A percentile compares a stretch with the other conserved stretches of the same genome.
phyloP scores from a whole-genome alignment of 495 filamentous ascomycete species.

The Parathielavia appendiculata region DNA sequence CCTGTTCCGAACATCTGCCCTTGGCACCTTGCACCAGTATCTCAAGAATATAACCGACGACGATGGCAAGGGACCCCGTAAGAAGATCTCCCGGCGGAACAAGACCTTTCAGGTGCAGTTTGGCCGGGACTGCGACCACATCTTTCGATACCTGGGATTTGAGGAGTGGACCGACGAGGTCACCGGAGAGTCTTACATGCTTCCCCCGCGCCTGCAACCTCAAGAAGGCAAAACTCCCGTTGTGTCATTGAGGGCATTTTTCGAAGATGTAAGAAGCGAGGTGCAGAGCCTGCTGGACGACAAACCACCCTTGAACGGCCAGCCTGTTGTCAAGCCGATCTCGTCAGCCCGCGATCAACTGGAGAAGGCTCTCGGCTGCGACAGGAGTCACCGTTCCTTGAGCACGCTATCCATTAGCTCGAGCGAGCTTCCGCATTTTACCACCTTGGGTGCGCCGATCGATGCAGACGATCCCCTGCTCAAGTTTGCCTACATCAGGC shows the following conservation, averaged over 20 bases:
- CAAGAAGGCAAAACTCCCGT: slow-evolving; percentile 24
- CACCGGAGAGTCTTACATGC: slow-evolving; percentile 23
- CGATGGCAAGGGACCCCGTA: slow-evolving; percentile 33
- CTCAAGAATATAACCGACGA: slow-evolving; percentile 55
- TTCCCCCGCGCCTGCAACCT: slow-evolving; percentile 22
- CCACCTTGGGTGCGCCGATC: slow-evolving; percentile 20
- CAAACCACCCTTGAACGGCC: slow-evolving; percentile 8
- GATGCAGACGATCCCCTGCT: slow-evolving; percentile 24
- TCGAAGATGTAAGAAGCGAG: slow-evolving; percentile 34
- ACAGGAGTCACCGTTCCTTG: slow-evolving; percentile 3
- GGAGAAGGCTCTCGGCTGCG: slow-evolving; percentile 21
- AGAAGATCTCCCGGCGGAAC: slow-evolving; percentile 60
- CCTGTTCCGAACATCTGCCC: slow-evolving; percentile 45
- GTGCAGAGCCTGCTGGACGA: slow-evolving; percentile 30
- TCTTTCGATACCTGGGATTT: slow-evolving; percentile 64
- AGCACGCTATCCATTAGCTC: neutral
- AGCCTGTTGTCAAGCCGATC: slow-evolving; percentile 20
- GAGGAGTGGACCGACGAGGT: slow-evolving; percentile 28
- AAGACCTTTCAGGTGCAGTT: slow-evolving; percentile 68
- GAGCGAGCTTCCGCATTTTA: slow-evolving; percentile 12
- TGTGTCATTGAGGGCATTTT: slow-evolving; percentile 28
- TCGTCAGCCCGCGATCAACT: slow-evolving; percentile 15
- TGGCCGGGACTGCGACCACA: slow-evolving; percentile 55
- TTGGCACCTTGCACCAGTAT: slow-evolving; percentile 57
- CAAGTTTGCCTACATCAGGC: slow-evolving; percentile 28